Evolutionary conservation across 805 yeast genomes (phyloP).

Genomic region (Zygosaccharomyces lentus): DNA sequence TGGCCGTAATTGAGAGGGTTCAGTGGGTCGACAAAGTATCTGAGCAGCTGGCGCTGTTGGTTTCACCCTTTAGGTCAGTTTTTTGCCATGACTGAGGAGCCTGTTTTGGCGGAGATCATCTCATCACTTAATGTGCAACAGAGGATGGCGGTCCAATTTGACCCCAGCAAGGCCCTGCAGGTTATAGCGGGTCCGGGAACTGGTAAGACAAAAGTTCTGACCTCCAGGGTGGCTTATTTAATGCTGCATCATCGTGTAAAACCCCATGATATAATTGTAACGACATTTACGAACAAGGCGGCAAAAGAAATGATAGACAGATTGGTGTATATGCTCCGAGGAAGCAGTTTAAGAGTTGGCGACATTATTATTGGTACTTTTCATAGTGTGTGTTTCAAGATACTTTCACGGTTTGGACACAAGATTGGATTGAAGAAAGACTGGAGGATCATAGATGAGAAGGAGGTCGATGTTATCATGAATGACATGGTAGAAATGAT

Average conservation of each 20-base stretch:
- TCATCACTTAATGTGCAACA: constrained; percentile 41
- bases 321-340: constrained; percentile 38
- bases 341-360: constrained; percentile 34
- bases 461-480: constrained; percentile 44
- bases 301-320: constrained; percentile 80
- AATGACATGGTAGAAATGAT: constrained; percentile 37
- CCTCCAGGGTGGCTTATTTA: constrained; percentile 72
- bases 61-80: background rate
- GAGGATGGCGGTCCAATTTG: constrained; percentile 41
- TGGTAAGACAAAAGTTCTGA: constrained; percentile 78
- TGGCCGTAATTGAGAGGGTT: background rate
- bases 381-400: constrained; percentile 71
- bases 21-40: background rate
- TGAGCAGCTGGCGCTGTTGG: background rate
- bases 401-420: constrained; percentile 53
- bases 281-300: constrained; percentile 92
- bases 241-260: constrained; percentile 46
- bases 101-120: constrained; percentile 9
- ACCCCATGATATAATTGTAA: constrained; percentile 68
- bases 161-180: constrained; percentile 42
- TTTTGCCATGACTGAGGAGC: constrained; percentile 9
- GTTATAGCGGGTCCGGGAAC: constrained; percentile 67
- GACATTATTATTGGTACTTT: constrained; percentile 78
- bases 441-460: constrained; percentile 58
- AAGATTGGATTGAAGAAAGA: constrained; percentile 42